Percentiles rank a stretch among this genome's conserved stretches.
Conservation (phyloP, 2,329 filamentous ascomycete species). For the Curvularia sp. region DNA sequence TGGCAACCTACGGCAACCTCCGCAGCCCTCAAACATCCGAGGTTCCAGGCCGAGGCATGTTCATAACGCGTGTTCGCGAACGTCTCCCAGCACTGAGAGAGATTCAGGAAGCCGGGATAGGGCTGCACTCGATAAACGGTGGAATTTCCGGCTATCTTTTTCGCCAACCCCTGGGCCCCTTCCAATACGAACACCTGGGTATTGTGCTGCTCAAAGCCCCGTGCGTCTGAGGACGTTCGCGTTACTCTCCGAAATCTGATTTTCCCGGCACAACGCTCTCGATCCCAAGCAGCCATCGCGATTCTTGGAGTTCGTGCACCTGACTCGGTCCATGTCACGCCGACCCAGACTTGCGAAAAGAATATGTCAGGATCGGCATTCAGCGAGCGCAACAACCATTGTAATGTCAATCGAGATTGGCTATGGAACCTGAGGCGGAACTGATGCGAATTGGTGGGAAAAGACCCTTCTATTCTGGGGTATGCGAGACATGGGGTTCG, state of each 20-base stretch:
- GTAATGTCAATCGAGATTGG: not conserved
- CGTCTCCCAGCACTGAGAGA: constrained; percentile 1
- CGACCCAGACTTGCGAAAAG: constrained; percentile 2
- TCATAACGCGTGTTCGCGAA: constrained; percentile 5
- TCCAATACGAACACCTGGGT: constrained; percentile 16
- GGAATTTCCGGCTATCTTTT: constrained; percentile 1
- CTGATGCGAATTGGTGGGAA: constrained; percentile 6
- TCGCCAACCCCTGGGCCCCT: constrained; percentile 3
- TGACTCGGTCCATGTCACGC: constrained; percentile 1
- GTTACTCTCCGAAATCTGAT: constrained; percentile 1
- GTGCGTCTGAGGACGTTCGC: not conserved
- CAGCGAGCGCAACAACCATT: constrained; percentile 4
- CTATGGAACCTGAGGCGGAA: not conserved
- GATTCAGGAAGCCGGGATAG: constrained; percentile 8
- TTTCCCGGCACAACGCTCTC: not conserved
- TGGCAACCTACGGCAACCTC: not conserved
- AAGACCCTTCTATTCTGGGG: not conserved
- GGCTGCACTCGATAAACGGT: constrained; percentile 1
- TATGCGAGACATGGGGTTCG: constrained; percentile 5
- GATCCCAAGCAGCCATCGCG: not conserved
- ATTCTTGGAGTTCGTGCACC: not conserved
- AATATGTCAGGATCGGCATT: not conserved
- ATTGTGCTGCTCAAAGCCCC: constrained; percentile 11
- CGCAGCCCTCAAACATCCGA: not conserved
- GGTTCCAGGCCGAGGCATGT: constrained; percentile 6